phyloP scores from a whole-genome alignment of 164 flowering plant species.

The Vitis cinerea region DNA sequence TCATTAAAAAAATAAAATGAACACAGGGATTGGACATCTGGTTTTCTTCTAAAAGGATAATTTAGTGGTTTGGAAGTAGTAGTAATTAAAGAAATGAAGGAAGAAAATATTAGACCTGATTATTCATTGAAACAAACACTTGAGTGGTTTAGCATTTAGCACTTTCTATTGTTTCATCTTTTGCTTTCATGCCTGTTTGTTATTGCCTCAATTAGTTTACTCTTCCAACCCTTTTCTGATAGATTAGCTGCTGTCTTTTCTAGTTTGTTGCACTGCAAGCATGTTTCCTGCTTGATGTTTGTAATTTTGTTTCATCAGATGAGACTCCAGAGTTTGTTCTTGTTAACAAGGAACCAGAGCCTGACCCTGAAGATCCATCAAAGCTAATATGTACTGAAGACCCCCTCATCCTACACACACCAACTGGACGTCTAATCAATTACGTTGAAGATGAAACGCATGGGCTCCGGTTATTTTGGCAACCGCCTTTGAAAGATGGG shows the following conservation, averaged over 20 bases:
- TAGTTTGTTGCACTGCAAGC: background rate
- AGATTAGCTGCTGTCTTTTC: background rate
- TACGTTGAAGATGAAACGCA: conserved; percentile 76
- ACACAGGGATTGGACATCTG: too few relatives aligned
- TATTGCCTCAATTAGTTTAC: background rate
- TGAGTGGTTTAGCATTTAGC: background rate
- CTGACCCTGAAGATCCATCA: conserved; percentile 78
- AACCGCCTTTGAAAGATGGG: conserved; percentile 62
- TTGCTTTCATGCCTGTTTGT: background rate
- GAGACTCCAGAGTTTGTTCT: conserved; percentile 72
- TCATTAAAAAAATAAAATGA: too few relatives aligned
- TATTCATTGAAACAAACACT: background rate
- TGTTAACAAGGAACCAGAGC: conserved; percentile 77
- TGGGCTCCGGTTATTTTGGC: conserved; percentile 91
- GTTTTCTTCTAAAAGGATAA: background rate
- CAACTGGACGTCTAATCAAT: conserved; percentile 69
- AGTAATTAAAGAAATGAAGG: background rate
- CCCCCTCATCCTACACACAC: conserved; percentile 78
- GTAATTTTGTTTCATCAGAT: conserved; percentile 34
- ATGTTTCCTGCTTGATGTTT: conserved; percentile 3
- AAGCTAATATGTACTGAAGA: conserved; percentile 63
- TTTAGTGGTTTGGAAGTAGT: background rate
- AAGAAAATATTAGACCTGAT: background rate
- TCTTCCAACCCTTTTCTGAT: background rate
- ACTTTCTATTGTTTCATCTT: background rate